Base-by-base conservation (phyloP, 1,139 yeast genomes). In the Pichia sp. region DNA sequence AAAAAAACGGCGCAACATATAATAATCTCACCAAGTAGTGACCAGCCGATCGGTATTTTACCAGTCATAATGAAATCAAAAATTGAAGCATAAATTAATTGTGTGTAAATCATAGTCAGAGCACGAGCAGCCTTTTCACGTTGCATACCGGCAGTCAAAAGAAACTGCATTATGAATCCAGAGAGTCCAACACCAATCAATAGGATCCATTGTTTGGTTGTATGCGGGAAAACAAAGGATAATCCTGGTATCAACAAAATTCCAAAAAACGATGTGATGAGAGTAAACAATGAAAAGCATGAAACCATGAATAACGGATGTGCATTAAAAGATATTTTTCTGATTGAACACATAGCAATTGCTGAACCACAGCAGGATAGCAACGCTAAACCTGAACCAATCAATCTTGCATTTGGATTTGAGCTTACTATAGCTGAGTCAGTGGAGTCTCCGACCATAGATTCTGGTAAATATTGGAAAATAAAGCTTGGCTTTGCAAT, bases 401-500 rank as follows among this genome's bases (percentile, higher is more conserved):
- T 42, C 4, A 72, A 44, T 46, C 77, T 61, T 4, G 7, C 7
- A 31, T 40, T 43, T 16, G 45, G 10, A 9, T 44, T 37, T 44
- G 48, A 28, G 44, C 53, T 39, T 2, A 16, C 23, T 16, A 16
- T 16, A 16, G 23, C 1, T n/a, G 2, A 28, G 3, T n/a, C 37
- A 29, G 7, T 37, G 44, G 48, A 28, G 44, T 53, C 40, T n/a
- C 3, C 29, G 2, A 6, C 35, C 11, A 8, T 11, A 8, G 41
- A 34, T 9, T 52, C 42, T 23, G 55, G 26, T 28, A 47, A 29
- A 38, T 47, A 57, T 8, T n/a, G 6, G 9, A 85, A 79, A 33
- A 86, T 54, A 52, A 83, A 83, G n/a, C 75, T 65, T 0, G 97
- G 97, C 57, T 87, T 77, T 1, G 95, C 92, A 53, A 88, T 85